Evolutionary conservation across 2,329 filamentous ascomycete genomes (phyloP).

Genomic region (Pyrenophora graminea): DNA sequence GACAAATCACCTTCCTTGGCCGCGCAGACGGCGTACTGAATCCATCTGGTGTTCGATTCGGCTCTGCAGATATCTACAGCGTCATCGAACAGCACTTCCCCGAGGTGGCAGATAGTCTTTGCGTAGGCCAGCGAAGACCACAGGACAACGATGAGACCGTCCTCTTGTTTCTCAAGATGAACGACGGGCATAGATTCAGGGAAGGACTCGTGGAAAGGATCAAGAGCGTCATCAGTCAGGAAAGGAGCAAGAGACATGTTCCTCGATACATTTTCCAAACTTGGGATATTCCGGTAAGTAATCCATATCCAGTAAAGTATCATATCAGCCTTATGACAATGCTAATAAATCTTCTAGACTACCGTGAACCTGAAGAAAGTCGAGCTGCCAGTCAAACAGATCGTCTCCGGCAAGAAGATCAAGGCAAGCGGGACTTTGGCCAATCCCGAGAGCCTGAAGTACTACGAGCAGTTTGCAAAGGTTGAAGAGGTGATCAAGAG

Average conservation of each 20-base stretch:
- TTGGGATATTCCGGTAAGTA: conserved; percentile 75
- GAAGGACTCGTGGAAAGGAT: conserved; percentile 59
- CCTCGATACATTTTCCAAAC: conserved; percentile 80
- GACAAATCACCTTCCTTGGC: conserved; percentile 68
- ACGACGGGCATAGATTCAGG: conserved; percentile 52
- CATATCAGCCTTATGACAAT: background rate
- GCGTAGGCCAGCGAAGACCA: conserved; percentile 74
- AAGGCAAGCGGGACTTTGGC: conserved; percentile 76
- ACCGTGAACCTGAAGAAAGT: conserved; percentile 87
- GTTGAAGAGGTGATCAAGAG: conserved; percentile 62
- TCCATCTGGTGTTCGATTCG: conserved; percentile 77
- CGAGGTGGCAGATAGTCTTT: conserved; percentile 72
- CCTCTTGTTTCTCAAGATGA: conserved; percentile 64
- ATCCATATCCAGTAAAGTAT: too few species aligned
- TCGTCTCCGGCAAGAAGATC: conserved; percentile 74
- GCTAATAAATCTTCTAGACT: conserved; percentile 54
- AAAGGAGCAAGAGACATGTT: conserved; percentile 74
- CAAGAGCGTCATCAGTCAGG: conserved; percentile 66
- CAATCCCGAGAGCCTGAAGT: conserved; percentile 76
- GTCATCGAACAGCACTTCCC: conserved; percentile 71
- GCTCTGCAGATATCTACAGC: conserved; percentile 77
- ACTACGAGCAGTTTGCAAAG: conserved; percentile 77
- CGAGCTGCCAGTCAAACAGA: conserved; percentile 81
- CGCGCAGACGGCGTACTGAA: conserved; percentile 80
- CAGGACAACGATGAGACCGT: conserved; percentile 62